These are phyloP conservation scores for Malus orientalis DNA, from an alignment of 306 rosid species.

Conservation along the genomic window DNA sequence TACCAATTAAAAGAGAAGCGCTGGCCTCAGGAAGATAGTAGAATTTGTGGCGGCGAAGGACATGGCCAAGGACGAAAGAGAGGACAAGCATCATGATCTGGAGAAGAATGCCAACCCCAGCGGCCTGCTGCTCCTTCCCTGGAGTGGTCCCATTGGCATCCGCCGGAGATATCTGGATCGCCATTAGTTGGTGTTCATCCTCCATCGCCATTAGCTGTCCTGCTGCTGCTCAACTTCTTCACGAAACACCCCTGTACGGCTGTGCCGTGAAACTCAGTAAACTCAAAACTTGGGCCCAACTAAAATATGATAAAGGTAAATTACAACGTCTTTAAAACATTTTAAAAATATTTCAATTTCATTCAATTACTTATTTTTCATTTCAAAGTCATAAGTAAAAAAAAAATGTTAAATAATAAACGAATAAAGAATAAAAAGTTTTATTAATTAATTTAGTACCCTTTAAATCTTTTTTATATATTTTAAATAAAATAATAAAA, in stretches of 20 bases:
- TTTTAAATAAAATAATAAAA: too few relatives aligned
- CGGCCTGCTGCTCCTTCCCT: conserved; percentile 96
- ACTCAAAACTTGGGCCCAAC: neutral
- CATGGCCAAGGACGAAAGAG: conserved; percentile 95
- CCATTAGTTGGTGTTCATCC: conserved; percentile 29
- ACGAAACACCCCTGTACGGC: neutral
- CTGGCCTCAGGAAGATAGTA: conserved; percentile 95
- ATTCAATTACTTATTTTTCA: too few relatives aligned
- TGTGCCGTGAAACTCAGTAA: neutral
- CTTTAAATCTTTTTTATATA: too few relatives aligned
- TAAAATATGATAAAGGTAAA: neutral
- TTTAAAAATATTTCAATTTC: too few relatives aligned
- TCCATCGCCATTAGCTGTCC: conserved; percentile 43
- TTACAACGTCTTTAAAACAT: too few relatives aligned
- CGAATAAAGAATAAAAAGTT: too few relatives aligned
- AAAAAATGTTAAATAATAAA: too few relatives aligned
- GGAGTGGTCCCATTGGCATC: conserved; percentile 43
- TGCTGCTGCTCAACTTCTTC: neutral
- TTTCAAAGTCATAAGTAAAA: too few relatives aligned
- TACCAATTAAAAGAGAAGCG: conserved; percentile 96
- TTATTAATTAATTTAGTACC: too few relatives aligned
- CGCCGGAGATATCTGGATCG: conserved; percentile 57
- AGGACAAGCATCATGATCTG: conserved; percentile 99
- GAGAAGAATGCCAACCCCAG: conserved; percentile 96
- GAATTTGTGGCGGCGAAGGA: conserved; percentile 88